Conservation (phyloP, 495 filamentous ascomycete species). For the Pyrenopolyporus hunteri region DNA sequence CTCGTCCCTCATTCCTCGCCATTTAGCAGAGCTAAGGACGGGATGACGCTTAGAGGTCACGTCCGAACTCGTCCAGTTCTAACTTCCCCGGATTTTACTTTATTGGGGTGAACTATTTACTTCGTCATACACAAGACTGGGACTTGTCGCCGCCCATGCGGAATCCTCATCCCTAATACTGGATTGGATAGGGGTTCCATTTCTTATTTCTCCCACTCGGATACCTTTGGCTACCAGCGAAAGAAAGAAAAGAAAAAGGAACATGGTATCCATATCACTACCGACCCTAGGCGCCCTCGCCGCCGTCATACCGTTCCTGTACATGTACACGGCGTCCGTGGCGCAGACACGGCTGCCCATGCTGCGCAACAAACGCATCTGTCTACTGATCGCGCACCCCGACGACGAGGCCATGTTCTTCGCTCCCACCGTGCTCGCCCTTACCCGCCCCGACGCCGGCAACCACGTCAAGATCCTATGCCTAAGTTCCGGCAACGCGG, state of each 20-base stretch:
- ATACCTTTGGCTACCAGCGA: too few species aligned
- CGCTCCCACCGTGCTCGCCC: slow-evolving; percentile 79
- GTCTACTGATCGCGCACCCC: slow-evolving; percentile 92
- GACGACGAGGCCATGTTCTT: slow-evolving; percentile 99
- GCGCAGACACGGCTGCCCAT: slow-evolving; percentile 66
- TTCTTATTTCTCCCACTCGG: too few species aligned
- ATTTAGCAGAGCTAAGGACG: background rate
- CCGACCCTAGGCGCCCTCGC: slow-evolving; percentile 51
- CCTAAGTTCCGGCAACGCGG: slow-evolving; percentile 86
- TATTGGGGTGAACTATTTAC: background rate
- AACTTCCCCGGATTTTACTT: slow-evolving; percentile 2
- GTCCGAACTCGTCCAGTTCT: background rate
- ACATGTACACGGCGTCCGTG: slow-evolving; percentile 64
- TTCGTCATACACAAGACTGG: background rate
- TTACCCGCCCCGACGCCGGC: slow-evolving; percentile 73
- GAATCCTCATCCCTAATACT: too few species aligned
- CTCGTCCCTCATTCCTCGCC: too few species aligned
- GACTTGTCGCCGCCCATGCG: too few species aligned
- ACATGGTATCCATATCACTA: slow-evolving; percentile 25
- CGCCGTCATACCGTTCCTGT: slow-evolving; percentile 64
- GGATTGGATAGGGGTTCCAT: too few species aligned
- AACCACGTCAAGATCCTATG: slow-evolving; percentile 95
- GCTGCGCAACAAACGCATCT: slow-evolving; percentile 79
- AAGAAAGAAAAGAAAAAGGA: too few species aligned
- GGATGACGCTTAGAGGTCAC: background rate